phyloP scores from a whole-genome alignment of 805 yeast genomes.

The Komagataella populi region DNA sequence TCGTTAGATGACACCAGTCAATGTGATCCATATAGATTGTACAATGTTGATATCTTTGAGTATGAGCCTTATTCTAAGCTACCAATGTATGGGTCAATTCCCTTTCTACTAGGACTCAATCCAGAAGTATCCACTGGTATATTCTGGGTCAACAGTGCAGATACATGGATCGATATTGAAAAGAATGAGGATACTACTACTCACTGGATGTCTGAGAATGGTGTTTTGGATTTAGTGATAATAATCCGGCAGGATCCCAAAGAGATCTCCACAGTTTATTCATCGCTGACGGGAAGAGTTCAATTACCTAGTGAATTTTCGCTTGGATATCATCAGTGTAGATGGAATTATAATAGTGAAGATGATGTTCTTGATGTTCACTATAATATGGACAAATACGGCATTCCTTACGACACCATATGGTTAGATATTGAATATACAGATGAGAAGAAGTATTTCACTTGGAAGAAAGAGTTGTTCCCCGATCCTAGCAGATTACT shows the following conservation, averaged over 20 bases:
- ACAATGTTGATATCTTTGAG: conserved; percentile 91
- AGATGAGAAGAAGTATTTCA: conserved; percentile 74
- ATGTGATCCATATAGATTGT: conserved; percentile 72
- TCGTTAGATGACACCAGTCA: conserved; percentile 55
- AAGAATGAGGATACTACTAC: conserved; percentile 22
- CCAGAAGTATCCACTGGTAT: conserved; percentile 52
- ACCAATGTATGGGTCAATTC: conserved; percentile 95
- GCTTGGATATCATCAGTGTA: conserved; percentile 87
- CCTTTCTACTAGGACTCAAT: conserved; percentile 65
- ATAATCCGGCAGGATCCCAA: conserved; percentile 43
- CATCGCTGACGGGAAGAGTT: conserved; percentile 59
- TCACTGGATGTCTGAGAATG: conserved; percentile 94
- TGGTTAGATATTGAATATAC: conserved; percentile 96
- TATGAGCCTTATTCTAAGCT: conserved; percentile 70
- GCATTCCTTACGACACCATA: conserved; percentile 78
- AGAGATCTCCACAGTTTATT: conserved; percentile 46
- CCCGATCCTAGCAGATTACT: conserved; percentile 67
- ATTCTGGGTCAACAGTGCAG: conserved; percentile 90
- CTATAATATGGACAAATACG: conserved; percentile 52
- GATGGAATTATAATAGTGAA: conserved; percentile 94
- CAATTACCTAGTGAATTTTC: conserved; percentile 66
- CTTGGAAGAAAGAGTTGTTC: conserved; percentile 71
- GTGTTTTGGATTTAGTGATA: conserved; percentile 64
- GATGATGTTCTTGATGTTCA: conserved; percentile 69
- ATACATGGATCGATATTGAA: conserved; percentile 72